Percentiles rank a stretch among this genome's conserved stretches.
Conservation (phyloP, 441 rosid species). For the Populus hybrid region DNA sequence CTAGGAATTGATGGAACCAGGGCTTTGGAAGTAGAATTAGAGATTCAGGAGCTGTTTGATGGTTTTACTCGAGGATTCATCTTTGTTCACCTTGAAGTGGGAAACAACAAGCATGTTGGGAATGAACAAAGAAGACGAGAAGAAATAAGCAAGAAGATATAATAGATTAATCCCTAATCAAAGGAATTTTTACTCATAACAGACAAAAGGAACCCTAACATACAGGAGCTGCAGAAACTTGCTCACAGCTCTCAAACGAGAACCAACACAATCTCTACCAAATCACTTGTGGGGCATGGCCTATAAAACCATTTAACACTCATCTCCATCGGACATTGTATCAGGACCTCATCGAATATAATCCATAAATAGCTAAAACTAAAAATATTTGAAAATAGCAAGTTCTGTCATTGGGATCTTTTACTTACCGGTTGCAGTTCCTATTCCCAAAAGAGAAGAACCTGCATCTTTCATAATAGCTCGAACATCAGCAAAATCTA, state of each 20-base stretch:
- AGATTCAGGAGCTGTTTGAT: no score
- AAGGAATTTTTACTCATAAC: not conserved
- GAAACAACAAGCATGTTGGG: no score
- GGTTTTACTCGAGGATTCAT: no score
- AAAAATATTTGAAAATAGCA: not conserved
- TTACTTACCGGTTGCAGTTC: constrained; percentile 67
- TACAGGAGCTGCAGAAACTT: not conserved
- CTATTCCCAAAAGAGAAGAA: constrained; percentile 95
- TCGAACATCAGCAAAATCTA: constrained; percentile 97
- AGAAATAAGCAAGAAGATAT: no score
- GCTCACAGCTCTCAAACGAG: not conserved
- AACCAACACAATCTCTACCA: not conserved
- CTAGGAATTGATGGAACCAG: no score
- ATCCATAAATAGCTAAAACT: not conserved
- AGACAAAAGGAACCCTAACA: not conserved
- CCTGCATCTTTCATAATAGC: constrained; percentile 99
- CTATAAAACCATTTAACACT: not conserved
- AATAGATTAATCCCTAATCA: not conserved
- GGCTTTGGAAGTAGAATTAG: no score
- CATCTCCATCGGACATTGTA: not conserved
- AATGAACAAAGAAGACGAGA: no score
- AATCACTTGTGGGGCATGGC: not conserved
- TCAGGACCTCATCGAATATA: not conserved
- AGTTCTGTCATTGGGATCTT: not conserved
- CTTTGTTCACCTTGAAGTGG: no score